phyloP scores from a whole-genome alignment of 1,284 basidiomycete genomes.

The Ganoderma leucocontextum region DNA sequence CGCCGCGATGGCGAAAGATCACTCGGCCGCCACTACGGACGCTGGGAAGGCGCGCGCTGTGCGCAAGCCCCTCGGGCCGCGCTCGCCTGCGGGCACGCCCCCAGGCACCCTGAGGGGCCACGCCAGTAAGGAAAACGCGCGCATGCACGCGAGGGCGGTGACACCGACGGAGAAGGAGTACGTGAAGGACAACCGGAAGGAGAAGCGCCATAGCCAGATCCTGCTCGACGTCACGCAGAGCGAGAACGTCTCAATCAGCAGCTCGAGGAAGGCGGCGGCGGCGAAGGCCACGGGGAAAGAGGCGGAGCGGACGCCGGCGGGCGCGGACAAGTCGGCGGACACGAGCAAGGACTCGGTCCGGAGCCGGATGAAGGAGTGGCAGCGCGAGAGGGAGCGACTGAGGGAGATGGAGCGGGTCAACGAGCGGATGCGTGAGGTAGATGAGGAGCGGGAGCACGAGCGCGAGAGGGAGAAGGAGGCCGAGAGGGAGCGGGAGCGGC shows the following conservation, averaged over 20 bases:
- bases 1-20: conserved; percentile 42
- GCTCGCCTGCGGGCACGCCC: conserved; percentile 33
- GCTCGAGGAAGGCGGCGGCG: conserved; percentile 3
- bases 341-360: conserved; percentile 50
- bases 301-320: conserved; percentile 25
- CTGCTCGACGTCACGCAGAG: conserved; percentile 37
- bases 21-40: conserved; percentile 19
- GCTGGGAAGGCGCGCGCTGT: conserved; percentile 19
- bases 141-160: background rate
- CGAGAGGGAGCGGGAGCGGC: conserved; percentile 41
- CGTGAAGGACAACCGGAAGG: conserved; percentile 22
- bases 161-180: background rate
- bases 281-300: conserved; percentile 13
- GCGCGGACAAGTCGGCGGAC: conserved; percentile 35
- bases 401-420: conserved; percentile 61
- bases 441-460: conserved; percentile 60
- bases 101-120: conserved; percentile 16
- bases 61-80: conserved; percentile 39
- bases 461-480: conserved; percentile 39
- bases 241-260: conserved; percentile 22
- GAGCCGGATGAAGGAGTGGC: conserved; percentile 64
- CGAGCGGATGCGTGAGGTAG: conserved; percentile 42
- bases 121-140: conserved; percentile 35
- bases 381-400: conserved; percentile 61
- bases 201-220: conserved; percentile 32